Percentiles rank a stretch among this genome's conserved stretches.
Evolutionary conservation across 805 yeast species (phyloP).

Genomic region (Pichia heedii): DNA sequence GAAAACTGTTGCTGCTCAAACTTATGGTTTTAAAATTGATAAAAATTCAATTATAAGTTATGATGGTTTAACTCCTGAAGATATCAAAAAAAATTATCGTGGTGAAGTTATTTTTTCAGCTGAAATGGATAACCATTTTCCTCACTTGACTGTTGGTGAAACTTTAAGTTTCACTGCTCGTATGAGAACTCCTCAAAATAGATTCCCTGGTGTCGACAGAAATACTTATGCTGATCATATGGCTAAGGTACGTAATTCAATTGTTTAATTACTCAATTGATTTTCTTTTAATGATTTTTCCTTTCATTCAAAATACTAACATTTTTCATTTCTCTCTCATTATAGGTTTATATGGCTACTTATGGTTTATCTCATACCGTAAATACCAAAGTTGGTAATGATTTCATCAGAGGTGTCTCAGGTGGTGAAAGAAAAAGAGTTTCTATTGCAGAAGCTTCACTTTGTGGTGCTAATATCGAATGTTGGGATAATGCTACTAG

Average conservation of each 20-base stretch:
- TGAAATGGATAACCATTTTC: constrained; percentile 58
- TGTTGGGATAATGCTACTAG: constrained; percentile 66
- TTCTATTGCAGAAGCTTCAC: constrained; percentile 47
- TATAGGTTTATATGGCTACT: constrained; percentile 26
- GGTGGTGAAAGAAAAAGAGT: constrained; percentile 65
- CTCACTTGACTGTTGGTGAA: constrained; percentile 55
- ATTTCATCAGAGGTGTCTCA: constrained; percentile 53
- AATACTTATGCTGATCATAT: constrained; percentile 42
- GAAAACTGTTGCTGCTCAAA: constrained; percentile 47
- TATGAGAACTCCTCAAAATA: constrained; percentile 49
- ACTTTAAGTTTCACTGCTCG: constrained; percentile 55
- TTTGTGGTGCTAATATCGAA: constrained; percentile 33
- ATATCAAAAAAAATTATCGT: constrained; percentile 41
- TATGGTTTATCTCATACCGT: constrained; percentile 38
- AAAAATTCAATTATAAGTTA: constrained; percentile 38
- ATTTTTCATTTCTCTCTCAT: neutral
- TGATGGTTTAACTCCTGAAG: constrained; percentile 43
- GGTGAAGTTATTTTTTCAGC: constrained; percentile 66
- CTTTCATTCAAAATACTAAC: constrained; percentile 5
- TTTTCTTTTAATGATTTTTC: neutral
- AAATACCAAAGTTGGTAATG: constrained; percentile 55
- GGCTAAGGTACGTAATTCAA: constrained; percentile 30
- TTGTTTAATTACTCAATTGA: neutral
- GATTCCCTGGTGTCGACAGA: constrained; percentile 45
- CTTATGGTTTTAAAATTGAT: constrained; percentile 48